Conservation (phyloP, 1,139 yeast species). For the Candida freyschussii region DNA sequence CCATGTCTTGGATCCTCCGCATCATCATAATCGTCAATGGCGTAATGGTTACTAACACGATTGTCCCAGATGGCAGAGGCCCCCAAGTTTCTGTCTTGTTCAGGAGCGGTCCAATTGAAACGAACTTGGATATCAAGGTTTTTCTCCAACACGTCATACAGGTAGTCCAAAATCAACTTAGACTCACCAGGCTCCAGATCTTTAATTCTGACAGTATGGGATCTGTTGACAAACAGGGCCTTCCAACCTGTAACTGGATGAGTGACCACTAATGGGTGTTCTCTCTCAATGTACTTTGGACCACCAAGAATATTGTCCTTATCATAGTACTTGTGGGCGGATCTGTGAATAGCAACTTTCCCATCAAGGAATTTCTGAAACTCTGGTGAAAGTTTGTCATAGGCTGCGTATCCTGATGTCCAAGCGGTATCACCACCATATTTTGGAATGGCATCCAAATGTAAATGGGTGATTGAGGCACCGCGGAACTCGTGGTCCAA, state of each 20-base stretch:
- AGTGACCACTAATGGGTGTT: constrained; percentile 45
- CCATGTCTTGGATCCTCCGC: constrained; percentile 18
- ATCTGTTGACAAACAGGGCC: constrained; percentile 41
- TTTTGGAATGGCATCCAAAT: constrained; percentile 38
- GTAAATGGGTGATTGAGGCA: constrained; percentile 37
- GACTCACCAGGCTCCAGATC: constrained; percentile 15
- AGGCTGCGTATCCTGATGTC: constrained; percentile 48
- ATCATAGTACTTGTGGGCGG: constrained; percentile 38
- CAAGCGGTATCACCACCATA: constrained; percentile 49
- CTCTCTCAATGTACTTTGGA: constrained; percentile 35
- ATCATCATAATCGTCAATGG: constrained; percentile 25
- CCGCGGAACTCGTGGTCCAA: constrained; percentile 36
- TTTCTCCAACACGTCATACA: constrained; percentile 13
- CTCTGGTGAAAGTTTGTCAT: constrained; percentile 46
- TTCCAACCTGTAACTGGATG: constrained; percentile 55
- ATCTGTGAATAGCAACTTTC: constrained; percentile 41
- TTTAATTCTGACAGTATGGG: constrained; percentile 30
- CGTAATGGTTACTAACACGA: constrained; percentile 12
- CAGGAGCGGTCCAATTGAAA: constrained; percentile 12
- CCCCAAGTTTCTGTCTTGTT: constrained; percentile 10
- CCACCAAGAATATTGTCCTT: constrained; percentile 40
- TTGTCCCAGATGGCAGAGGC: constrained; percentile 18
- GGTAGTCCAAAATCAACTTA: constrained; percentile 6
- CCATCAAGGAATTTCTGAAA: constrained; percentile 46
- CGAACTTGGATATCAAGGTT: constrained; percentile 16